Base-by-base conservation (phyloP, 192 early-diverging fungal species). In the Backusella westeae region DNA sequence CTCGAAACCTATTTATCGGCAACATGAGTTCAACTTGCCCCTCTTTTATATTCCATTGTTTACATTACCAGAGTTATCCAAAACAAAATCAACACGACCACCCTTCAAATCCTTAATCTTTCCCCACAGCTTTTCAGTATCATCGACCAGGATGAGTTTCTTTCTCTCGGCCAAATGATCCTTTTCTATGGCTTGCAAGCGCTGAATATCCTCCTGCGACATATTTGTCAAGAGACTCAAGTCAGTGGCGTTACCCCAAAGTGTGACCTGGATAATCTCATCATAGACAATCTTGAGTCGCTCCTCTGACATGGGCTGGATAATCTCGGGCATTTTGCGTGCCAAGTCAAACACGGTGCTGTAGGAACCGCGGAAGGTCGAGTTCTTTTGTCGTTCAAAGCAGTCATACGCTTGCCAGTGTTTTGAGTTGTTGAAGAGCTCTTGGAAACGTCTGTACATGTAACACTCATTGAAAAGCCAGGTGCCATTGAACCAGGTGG, bases 171-270 rank as follows among this genome's bases (percentile, higher is more conserved):
- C 77, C 23, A 91, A 75, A 34, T 81, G 72, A 1, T 82, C 76
- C 7, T 78, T 34, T 14, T 81, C 87, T 23, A 74, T 39, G 1
- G 78, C 78, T 73, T 95, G 94, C 74, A 95, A 85, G 69, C 89
- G 89, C 67, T 92, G 86, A 15, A 96, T 85, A 21, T 90, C 90
- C 41, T 88, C 90, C 69, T 86, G 79, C 52, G 83, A 87, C 42
- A 93, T 88, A 71, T 93, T 89, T 1, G 90, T 87, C 63, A 95
- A 82, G 75, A 98, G 86, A 66, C 92, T 94, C 69, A 96, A 81
- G 71, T 96, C 96, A 0, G 91, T 91, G 36, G 93, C 91, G 85
- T 98, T 98, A 4, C 96, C 96, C 96, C 96, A 98, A 56, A 98
- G 82, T 32, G 88, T 92, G 35, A 94, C 87, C 79, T 93, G 89